These are phyloP conservation scores for Cutaneotrichosporon cavernicola DNA, from an alignment of 1,284 basidiomycete genomes.

Conservation along the genomic window DNA sequence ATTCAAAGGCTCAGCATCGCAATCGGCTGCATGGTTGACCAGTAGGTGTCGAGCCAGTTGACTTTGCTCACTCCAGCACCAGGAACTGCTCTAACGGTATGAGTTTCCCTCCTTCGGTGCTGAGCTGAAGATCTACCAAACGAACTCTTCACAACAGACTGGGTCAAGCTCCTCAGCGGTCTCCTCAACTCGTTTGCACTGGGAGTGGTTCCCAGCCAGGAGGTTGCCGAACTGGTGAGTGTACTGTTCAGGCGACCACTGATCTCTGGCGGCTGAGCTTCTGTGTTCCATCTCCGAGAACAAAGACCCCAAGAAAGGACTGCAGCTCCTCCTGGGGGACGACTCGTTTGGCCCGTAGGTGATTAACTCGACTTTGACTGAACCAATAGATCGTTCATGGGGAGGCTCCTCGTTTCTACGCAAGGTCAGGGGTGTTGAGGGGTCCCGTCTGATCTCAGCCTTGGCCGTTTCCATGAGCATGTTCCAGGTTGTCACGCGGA, in stretches of 20 bases:
- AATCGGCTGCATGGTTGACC: not conserved
- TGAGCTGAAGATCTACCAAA: not conserved
- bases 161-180: constrained; percentile 1
- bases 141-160: not conserved
- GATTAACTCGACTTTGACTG: no score
- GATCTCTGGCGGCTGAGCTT: not conserved
- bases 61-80: not conserved
- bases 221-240: not conserved
- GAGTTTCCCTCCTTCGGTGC: not conserved
- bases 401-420: not conserved
- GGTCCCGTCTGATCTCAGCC: not conserved
- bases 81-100: not conserved
- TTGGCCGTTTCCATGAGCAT: not conserved
- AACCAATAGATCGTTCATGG: not conserved
- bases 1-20: not conserved
- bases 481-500: not conserved
- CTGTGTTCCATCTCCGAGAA: constrained; percentile 3
- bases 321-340: constrained; percentile 1
- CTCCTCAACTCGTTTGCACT: not conserved
- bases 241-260: no score
- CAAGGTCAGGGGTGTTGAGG: not conserved
- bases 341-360: constrained; percentile 6
- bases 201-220: not conserved
- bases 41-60: not conserved
- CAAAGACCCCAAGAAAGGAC: constrained; percentile 11